A percentile compares a stretch with the other conserved stretches of the same genome.
Conservation (phyloP, 129 eudicot genomes). For the sunflower (Helianthus annuus) region DNA sequence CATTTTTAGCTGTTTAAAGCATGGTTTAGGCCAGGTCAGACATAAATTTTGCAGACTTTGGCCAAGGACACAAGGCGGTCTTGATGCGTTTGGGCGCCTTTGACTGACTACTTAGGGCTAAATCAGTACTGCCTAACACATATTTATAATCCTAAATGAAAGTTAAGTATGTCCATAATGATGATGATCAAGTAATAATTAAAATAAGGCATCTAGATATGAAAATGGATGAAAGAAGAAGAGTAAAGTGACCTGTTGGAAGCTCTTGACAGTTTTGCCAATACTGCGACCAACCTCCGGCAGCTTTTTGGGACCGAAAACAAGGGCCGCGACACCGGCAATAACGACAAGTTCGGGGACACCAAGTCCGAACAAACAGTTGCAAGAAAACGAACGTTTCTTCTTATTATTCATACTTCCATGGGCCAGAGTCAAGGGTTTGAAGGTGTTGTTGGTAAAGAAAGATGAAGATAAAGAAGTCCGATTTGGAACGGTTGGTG, state of each 20-base stretch:
- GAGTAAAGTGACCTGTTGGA: constrained; percentile 67
- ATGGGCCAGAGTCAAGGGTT: constrained; percentile 26
- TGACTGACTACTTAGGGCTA: too few relatives aligned
- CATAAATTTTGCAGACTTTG: too few relatives aligned
- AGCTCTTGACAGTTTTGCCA: constrained; percentile 93
- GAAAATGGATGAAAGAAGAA: background rate
- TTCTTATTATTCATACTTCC: constrained; percentile 18
- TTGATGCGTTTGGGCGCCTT: too few relatives aligned
- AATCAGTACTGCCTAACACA: background rate
- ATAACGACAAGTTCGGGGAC: constrained; percentile 93
- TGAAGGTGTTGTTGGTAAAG: constrained; percentile 30
- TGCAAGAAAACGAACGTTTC: constrained; percentile 50
- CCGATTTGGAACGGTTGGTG: constrained; percentile 9
- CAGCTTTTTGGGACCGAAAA: constrained; percentile 89
- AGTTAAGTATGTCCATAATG: background rate
- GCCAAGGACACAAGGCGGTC: too few relatives aligned
- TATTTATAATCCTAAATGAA: background rate
- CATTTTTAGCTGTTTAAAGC: too few relatives aligned
- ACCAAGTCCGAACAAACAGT: constrained; percentile 85
- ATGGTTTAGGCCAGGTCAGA: too few relatives aligned
- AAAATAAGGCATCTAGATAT: background rate
- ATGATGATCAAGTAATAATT: background rate
- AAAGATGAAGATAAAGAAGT: constrained; percentile 28
- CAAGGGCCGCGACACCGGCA: constrained; percentile 85
- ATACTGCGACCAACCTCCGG: constrained; percentile 91